phyloP scores from a whole-genome alignment of 2,329 filamentous ascomycete genomes.

The Fusarium heterosporum region DNA sequence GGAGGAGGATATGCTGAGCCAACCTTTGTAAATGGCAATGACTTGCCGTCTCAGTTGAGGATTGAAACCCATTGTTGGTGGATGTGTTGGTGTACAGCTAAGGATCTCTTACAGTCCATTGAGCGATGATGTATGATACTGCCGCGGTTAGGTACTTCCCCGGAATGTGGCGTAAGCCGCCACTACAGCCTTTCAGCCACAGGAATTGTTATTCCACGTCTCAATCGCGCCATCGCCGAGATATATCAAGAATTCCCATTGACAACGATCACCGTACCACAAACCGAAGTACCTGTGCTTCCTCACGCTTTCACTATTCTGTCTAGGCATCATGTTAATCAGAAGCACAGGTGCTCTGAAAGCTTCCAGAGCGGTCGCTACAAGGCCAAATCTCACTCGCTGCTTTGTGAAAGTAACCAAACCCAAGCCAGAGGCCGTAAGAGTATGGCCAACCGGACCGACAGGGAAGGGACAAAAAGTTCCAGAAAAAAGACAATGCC shows the following conservation, averaged over 20 bases:
- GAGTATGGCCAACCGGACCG: constrained; percentile 6
- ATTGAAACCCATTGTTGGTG: constrained; percentile 54
- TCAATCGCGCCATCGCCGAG: not conserved
- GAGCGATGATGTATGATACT: constrained; percentile 27
- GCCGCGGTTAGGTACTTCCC: constrained; percentile 7
- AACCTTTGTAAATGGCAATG: constrained; percentile 90
- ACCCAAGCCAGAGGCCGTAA: not conserved
- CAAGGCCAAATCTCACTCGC: not conserved
- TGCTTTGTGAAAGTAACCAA: not conserved
- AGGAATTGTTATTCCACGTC: constrained; percentile 2
- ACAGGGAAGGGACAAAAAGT: not conserved
- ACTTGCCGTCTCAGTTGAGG: constrained; percentile 78
- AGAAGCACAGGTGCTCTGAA: not conserved
- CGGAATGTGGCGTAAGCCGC: constrained; percentile 34
- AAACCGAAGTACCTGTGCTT: not conserved
- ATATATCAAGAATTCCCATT: not conserved
- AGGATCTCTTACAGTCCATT: not conserved
- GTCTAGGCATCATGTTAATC: not conserved
- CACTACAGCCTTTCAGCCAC: constrained; percentile 40
- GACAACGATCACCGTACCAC: not conserved
- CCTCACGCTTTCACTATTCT: too few relatives aligned
- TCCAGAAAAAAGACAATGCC: not conserved
- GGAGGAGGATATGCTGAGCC: not conserved
- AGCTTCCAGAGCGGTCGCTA: not conserved
- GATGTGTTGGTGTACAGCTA: constrained; percentile 10